Conservation (phyloP, 1,284 basidiomycete species). For the Leccinum subfulvum region DNA sequence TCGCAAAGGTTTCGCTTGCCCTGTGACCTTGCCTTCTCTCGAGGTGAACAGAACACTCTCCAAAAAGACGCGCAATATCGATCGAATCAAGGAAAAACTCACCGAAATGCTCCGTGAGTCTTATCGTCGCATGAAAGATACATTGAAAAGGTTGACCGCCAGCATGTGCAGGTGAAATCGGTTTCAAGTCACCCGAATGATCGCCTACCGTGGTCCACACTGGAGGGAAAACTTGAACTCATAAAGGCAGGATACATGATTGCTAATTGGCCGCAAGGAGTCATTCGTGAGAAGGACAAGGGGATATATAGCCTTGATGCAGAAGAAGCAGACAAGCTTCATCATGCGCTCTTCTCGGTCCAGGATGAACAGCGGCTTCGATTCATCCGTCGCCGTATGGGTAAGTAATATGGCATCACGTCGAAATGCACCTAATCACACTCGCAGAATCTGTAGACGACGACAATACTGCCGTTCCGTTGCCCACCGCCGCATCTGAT, state of each 20-base stretch:
- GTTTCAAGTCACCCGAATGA: no score
- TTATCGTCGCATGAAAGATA: not conserved
- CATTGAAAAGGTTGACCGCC: no score
- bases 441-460: not conserved
- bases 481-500: not conserved
- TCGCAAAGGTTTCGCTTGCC: not conserved
- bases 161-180: no score
- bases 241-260: no score
- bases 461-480: not conserved
- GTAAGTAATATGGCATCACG: not conserved
- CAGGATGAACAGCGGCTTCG: not conserved
- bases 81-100: conserved; percentile 1
- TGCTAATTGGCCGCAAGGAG: not conserved
- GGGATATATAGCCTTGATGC: not conserved
- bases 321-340: not conserved
- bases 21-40: not conserved
- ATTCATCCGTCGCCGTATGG: not conserved
- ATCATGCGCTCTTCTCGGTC: not conserved
- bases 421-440: not conserved
- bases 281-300: conserved; percentile 2
- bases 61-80: not conserved
- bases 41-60: no score
- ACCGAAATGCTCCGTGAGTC: not conserved
- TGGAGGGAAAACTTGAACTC: no score
- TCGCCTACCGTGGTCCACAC: no score